These are phyloP conservation scores for Citrus unshiu DNA, from an alignment of 345 rosid genomes.

Conservation along the genomic window DNA sequence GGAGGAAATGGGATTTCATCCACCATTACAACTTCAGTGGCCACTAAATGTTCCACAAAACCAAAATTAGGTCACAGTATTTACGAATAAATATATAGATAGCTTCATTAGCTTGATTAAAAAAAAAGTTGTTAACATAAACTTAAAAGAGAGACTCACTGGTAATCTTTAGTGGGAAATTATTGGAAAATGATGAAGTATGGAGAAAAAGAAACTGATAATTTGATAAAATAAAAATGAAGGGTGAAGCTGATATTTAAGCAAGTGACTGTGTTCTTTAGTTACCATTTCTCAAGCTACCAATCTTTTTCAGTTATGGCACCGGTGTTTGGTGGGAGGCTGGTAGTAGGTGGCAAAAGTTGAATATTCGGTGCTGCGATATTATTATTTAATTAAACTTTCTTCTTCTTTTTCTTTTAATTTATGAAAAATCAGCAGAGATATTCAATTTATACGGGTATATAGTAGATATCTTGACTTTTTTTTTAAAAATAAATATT, in stretches of 20 bases:
- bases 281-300: no score
- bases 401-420: no score
- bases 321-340: not conserved
- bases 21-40: constrained; percentile 62
- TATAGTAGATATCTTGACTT: no score
- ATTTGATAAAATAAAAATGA: not conserved
- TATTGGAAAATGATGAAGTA: not conserved
- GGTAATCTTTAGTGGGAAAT: not conserved
- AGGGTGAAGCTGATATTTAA: not conserved
- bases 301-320: no score
- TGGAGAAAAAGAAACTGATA: no score
- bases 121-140: not conserved
- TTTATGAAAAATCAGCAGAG: no score
- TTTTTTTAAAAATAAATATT: no score
- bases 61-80: not conserved
- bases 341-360: no score
- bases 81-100: no score
- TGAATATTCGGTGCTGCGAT: no score
- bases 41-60: constrained; percentile 44
- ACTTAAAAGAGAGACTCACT: not conserved
- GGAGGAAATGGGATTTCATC: constrained; percentile 72
- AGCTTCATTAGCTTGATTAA: not conserved
- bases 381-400: no score
- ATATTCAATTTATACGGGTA: no score
- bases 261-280: not conserved